Evolutionary conservation across 352 stramenopile genomes (phyloP).

Genomic region (Pythium diclinum): DNA sequence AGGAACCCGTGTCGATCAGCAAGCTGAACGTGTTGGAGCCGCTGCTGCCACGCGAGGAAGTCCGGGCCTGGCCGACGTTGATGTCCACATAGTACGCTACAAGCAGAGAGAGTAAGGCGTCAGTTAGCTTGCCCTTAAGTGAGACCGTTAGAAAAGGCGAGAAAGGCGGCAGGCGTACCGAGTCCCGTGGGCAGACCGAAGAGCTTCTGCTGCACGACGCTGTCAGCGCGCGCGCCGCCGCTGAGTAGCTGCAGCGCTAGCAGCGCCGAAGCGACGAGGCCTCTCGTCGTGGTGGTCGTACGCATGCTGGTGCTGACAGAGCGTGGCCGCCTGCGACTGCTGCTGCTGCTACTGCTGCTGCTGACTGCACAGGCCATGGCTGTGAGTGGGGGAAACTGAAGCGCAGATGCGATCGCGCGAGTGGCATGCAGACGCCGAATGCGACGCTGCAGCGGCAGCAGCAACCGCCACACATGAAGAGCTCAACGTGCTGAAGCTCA

Average conservation of each 20-base stretch:
- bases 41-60: constrained; percentile 6
- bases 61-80: constrained; percentile 21
- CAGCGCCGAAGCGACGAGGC: neutral
- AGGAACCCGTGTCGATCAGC: constrained; percentile 74
- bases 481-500: neutral
- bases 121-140: neutral
- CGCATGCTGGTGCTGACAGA: neutral
- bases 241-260: neutral
- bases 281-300: neutral
- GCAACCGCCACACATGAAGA: neutral
- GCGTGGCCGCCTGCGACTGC: neutral
- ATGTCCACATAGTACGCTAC: constrained; percentile 31
- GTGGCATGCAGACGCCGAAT: neutral
- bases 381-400: neutral
- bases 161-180: constrained; percentile 24
- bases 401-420: neutral
- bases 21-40: constrained; percentile 51
- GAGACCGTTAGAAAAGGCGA: neutral
- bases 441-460: neutral
- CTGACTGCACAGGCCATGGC: neutral
- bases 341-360: neutral
- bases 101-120: neutral
- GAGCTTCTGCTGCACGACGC: constrained; percentile 67
- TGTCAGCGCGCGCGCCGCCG: neutral
- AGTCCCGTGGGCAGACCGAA: constrained; percentile 67